Conservation (phyloP, 371 early-diverging fungal genomes). For the Mortierella sp. region DNA sequence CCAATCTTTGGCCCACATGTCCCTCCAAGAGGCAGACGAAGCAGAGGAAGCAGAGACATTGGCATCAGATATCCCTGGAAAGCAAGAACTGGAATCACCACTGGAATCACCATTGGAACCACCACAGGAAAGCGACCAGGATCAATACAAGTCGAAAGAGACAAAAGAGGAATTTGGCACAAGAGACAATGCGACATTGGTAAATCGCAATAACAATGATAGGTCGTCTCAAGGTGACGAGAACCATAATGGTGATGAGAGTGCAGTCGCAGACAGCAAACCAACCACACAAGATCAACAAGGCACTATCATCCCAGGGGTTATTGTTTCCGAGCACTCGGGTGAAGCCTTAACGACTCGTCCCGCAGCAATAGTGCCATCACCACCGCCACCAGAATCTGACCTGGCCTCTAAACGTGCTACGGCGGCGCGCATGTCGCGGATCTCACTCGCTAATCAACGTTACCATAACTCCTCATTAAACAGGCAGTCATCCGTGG, state of each 20-base stretch:
- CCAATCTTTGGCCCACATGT: slow-evolving; percentile 43
- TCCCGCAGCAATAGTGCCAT: not conserved
- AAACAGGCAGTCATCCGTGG: slow-evolving; percentile 36
- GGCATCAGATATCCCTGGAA: not conserved
- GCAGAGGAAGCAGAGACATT: slow-evolving; percentile 26
- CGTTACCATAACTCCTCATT: slow-evolving; percentile 37
- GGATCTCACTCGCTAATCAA: slow-evolving; percentile 45
- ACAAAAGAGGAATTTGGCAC: not conserved
- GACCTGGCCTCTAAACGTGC: slow-evolving; percentile 26
- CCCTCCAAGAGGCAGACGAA: slow-evolving; percentile 63
- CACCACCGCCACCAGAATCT: not conserved
- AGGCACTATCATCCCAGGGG: slow-evolving; percentile 32
- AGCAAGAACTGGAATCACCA: slow-evolving; percentile 14
- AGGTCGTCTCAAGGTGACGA: slow-evolving; percentile 9
- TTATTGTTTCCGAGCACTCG: slow-evolving; percentile 39
- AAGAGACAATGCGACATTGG: not conserved
- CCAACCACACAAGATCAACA: not conserved
- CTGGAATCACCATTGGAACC: not conserved
- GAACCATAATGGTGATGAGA: slow-evolving; percentile 16
- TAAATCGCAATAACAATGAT: not conserved
- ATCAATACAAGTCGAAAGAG: not conserved
- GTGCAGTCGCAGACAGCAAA: slow-evolving; percentile 6
- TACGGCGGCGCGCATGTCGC: slow-evolving; percentile 45
- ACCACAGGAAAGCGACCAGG: no score
- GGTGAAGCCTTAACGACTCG: slow-evolving; percentile 9